Base-by-base conservation (phyloP, 768 basidiomycete species). In the Termitomyces sp. region DNA sequence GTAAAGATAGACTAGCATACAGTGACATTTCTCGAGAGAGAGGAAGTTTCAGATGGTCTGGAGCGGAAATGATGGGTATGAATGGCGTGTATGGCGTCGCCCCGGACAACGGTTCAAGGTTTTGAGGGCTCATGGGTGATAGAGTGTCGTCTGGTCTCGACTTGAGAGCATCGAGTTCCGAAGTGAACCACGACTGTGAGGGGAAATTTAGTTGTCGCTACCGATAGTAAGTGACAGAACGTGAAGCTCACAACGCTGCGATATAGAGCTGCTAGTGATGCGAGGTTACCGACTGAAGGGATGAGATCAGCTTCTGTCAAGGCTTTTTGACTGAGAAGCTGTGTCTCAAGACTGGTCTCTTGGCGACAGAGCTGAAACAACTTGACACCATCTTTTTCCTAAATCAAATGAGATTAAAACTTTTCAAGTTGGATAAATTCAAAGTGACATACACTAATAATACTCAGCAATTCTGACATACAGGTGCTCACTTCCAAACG, bases 21-120 rank as follows among this genome's bases (percentile, higher is more conserved):
- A 95, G 71, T 15, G 88, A 81, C 95, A 96, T 98, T 62, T 96
- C 95, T 48, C 78, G 79, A 1, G 94, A 95, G 37, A 98, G 77
- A 4, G 94, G 91, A 4, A 98, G 78, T 59, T 77, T 80, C 34
- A 94, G 75, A 25, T 80, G 77, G 17, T 86, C 84, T 34, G 79
- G 71, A 10, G 78, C 66, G 17, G 73, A 63, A 29, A 81, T 59
- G 0, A 75, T 67, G n/a, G 85, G 80, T 14, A 81, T 71, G 60
- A 78, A 76, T 0, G 83, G 78, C 2, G 83, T 81, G 50, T 77
- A 76, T 1, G 82, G 77, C 6, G 80, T 79, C 20, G 76, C 64
- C n/a, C 79, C 83, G 17, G 82, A 82, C 34, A 77, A 51, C 3
- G 85, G 77, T 60, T 87, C 87, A 10, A 83, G 65, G 36, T 73